Base-by-base conservation (phyloP, 495 filamentous ascomycete genomes). In the Trypethelium eluteriae region DNA sequence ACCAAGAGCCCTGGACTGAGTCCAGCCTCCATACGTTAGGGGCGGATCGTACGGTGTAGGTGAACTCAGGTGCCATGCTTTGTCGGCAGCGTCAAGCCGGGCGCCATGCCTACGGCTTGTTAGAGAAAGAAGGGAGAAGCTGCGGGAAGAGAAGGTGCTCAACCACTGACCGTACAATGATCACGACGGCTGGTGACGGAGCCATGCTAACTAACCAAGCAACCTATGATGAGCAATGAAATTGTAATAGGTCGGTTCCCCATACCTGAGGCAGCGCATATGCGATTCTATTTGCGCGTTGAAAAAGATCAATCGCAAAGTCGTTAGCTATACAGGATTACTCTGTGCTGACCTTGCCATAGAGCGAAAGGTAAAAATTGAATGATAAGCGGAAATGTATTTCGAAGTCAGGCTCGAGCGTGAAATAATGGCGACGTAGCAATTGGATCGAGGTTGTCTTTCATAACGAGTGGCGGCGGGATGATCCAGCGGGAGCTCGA, bases 31-130 rank as follows among this genome's bases (percentile, higher is more conserved):
- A 73, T 96, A 98, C 16, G 93, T 96, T 59, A 99, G 82, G 50
- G 95, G 94, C 53, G 94, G 90, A 68, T 99, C 93, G 79, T 98
- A 98, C 4, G 94, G 95, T 2, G 90, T 93, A 2, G 92, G 88
- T 3, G 95, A 96, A n/a, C 90, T 88, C 12, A 96, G 81, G 77
- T 97, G 92, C 94, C 94, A 99, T 76, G 91, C 83, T 73, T 90
- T 89, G 79, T 98, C 92, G 67, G 92, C 91, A 56, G 90, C 90
- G 75, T 99, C 94, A 39, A 99, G 86, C 46, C 94, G 88, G 50
- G 91, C 87, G 69, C 94, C 94, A 76, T 99, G 94, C 75, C 92
- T 96, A 69, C 18, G 64, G 34, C 7, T 62, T 36, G 64, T 56
- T 67, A 59, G 53, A 36, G 4, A 10, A 59, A 14, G 5, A 18